Evolutionary conservation across 2,329 filamentous ascomycete species (phyloP).

Genomic region (Diaporthe humulicola): DNA sequence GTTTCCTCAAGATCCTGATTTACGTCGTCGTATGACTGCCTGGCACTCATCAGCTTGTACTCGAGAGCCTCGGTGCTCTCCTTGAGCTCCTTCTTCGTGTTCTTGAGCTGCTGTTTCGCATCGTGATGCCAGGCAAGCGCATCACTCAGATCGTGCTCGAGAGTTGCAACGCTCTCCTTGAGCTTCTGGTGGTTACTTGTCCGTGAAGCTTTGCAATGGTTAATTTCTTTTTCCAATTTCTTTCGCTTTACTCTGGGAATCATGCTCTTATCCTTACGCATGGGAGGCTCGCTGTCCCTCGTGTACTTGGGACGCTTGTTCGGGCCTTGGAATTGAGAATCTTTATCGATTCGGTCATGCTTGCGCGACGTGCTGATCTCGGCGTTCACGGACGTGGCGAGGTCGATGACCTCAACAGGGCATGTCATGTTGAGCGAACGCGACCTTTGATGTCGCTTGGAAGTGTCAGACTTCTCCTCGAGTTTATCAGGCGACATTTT

Average conservation of each 20-base stretch:
- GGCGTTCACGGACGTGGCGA: background rate
- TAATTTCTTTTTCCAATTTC: background rate
- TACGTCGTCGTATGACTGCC: background rate
- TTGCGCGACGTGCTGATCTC: background rate
- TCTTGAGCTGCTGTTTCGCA: background rate
- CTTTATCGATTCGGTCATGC: background rate
- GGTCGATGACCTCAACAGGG: background rate
- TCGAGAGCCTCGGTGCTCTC: background rate
- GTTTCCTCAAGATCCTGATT: background rate
- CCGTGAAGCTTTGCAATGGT: background rate
- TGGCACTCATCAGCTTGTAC: background rate
- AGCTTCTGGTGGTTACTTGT: background rate
- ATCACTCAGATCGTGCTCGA: background rate
- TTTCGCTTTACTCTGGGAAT: background rate
- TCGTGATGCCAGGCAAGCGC: too few relatives aligned
- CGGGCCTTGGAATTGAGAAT: background rate
- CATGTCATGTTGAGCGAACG: background rate
- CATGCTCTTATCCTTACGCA: background rate
- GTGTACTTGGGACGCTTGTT: background rate
- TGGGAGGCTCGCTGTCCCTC: background rate
- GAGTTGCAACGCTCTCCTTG: background rate
- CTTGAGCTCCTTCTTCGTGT: background rate
- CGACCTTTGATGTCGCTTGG: background rate
- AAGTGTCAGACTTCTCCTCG: background rate
- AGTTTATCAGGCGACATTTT: background rate